These are phyloP conservation scores for Lepidium aucheri DNA, from an alignment of 345 rosid genomes.

Conservation along the genomic window DNA sequence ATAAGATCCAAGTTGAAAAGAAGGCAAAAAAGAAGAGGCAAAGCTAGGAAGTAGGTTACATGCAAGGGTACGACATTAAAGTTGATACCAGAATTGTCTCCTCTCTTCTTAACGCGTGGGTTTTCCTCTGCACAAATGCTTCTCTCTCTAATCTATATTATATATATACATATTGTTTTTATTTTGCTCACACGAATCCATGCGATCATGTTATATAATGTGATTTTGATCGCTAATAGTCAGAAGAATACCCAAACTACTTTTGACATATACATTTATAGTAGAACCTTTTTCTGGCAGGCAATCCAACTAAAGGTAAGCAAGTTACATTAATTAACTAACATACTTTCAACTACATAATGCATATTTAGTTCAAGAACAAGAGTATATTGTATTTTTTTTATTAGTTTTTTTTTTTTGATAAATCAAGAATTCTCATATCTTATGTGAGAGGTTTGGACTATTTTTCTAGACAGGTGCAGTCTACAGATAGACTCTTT, in stretches of 20 bases:
- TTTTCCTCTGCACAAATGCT: constrained; percentile 4
- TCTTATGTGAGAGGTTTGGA: too few relatives aligned
- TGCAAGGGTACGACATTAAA: constrained; percentile 28
- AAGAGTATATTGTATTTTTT: too few relatives aligned
- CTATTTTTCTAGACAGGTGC: too few relatives aligned
- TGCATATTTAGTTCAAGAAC: too few relatives aligned
- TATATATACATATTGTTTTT: neutral
- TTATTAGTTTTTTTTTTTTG: too few relatives aligned
- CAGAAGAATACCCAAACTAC: neutral
- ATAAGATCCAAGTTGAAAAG: too few relatives aligned
- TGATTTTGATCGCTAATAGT: neutral
- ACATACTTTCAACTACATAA: too few relatives aligned
- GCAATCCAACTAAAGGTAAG: too few relatives aligned
- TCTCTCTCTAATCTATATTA: neutral
- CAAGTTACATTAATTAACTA: too few relatives aligned
- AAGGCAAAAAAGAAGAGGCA: constrained; percentile 18
- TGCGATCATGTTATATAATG: neutral
- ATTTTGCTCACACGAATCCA: neutral
- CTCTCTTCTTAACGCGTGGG: constrained; percentile 24
- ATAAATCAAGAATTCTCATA: too few relatives aligned
- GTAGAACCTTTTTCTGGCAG: too few relatives aligned
- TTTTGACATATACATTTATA: neutral
- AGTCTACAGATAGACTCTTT: too few relatives aligned
- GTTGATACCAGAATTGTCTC: constrained; percentile 28
- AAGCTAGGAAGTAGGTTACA: constrained; percentile 23